Evolutionary conservation across 306 rosid genomes (phyloP).

Genomic region (Coriaria nepalensis): DNA sequence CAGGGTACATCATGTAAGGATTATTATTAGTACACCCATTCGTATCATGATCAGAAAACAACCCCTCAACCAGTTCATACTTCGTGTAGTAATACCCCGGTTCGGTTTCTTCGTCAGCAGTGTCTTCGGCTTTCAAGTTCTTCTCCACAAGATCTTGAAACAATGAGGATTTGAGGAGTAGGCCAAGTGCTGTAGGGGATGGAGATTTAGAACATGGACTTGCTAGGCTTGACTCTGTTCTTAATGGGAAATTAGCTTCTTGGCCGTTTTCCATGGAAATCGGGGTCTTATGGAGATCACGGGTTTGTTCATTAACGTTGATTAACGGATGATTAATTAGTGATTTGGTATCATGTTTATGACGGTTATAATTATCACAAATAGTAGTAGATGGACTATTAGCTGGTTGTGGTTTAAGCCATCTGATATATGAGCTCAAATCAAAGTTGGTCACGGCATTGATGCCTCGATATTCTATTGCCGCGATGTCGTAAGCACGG

Average conservation of each 20-base stretch:
- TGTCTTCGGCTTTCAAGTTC: conserved; percentile 25
- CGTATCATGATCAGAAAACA: conserved; percentile 12
- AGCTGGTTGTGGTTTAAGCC: conserved; percentile 19
- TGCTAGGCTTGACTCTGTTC: conserved; percentile 4
- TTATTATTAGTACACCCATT: background rate
- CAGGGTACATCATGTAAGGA: conserved; percentile 15
- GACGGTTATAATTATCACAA: no score
- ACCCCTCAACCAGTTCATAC: conserved; percentile 19
- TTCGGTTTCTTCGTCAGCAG: conserved; percentile 25
- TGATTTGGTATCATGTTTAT: no score
- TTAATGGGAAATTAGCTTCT: conserved; percentile 13
- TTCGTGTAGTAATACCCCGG: conserved; percentile 14
- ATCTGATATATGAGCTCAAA: conserved; percentile 33
- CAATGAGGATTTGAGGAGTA: conserved; percentile 61
- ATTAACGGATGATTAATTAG: no score
- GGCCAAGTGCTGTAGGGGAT: conserved; percentile 63
- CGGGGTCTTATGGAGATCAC: conserved; percentile 1
- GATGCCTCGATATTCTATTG: conserved; percentile 34
- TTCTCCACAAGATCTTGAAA: conserved; percentile 55
- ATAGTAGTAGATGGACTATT: no score
- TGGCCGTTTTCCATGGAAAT: conserved; percentile 13
- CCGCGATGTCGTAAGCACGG: conserved; percentile 38
- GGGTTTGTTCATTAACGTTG: background rate
- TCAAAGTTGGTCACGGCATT: conserved; percentile 38
- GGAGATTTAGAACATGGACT: conserved; percentile 33